A percentile compares a stretch with the other conserved stretches of the same genome.
These are phyloP conservation scores for Taxillus chinensis DNA, from an alignment of 164 flowering plant genomes.

Conservation along the genomic window DNA sequence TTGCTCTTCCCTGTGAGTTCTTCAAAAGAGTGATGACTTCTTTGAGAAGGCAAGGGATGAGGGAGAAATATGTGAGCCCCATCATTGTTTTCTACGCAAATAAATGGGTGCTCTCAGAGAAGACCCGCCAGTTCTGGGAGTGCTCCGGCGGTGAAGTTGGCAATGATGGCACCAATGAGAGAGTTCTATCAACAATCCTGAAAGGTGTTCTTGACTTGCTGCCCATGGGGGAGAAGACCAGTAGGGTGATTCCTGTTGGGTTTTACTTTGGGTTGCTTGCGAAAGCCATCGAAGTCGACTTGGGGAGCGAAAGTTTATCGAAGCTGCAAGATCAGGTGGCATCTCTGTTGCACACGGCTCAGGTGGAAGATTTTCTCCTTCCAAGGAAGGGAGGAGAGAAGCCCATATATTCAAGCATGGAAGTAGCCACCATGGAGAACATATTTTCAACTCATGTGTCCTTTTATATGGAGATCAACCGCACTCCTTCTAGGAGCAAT, in stretches of 20 bases:
- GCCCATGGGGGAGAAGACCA: constrained; percentile 39
- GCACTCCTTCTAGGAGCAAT: constrained; percentile 24
- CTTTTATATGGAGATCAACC: constrained; percentile 16
- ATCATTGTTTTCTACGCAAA: constrained; percentile 75
- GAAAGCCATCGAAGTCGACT: constrained; percentile 38
- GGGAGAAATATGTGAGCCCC: constrained; percentile 75
- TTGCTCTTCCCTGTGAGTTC: constrained; percentile 63
- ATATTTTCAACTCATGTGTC: constrained; percentile 44
- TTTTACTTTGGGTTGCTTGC: constrained; percentile 74
- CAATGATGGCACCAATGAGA: constrained; percentile 14
- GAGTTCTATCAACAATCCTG: constrained; percentile 19
- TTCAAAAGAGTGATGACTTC: constrained; percentile 73
- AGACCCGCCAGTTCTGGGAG: constrained; percentile 53
- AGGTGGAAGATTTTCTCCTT: constrained; percentile 56
- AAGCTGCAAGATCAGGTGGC: constrained; percentile 56
- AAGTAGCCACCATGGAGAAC: constrained; percentile 53
- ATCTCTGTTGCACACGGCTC: constrained; percentile 50
- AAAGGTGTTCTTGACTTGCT: constrained; percentile 62
- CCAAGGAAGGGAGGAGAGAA: constrained; percentile 29
- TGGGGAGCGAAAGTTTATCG: constrained; percentile 21
- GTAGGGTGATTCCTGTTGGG: constrained; percentile 62
- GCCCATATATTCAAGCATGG: constrained; percentile 34
- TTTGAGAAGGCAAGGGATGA: constrained; percentile 90
- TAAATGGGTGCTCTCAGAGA: constrained; percentile 59
- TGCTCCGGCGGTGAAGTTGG: constrained; percentile 15